Evolutionary conservation across 805 yeast genomes (phyloP).

Genomic region (Zygosaccharomyces pseudorouxii): DNA sequence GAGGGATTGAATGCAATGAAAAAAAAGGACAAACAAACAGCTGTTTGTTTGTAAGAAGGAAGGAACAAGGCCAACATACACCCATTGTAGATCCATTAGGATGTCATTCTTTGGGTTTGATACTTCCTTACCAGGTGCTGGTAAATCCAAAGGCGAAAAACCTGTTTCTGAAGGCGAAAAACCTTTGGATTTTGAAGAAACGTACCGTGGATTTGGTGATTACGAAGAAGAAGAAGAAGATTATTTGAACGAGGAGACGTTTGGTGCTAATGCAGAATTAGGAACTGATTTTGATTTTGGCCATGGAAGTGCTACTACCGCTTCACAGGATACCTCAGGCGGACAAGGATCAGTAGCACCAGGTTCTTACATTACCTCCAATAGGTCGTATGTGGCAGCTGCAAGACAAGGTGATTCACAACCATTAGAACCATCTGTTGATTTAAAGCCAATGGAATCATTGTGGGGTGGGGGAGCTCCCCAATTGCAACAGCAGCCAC

Average conservation of each 20-base stretch:
- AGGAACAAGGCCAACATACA: neutral
- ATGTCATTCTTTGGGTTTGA: slow-evolving; percentile 39
- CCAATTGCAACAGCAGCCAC: slow-evolving; percentile 12
- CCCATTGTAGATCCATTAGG: neutral
- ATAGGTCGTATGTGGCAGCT: slow-evolving; percentile 28
- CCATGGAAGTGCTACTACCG: slow-evolving; percentile 17
- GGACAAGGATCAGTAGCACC: slow-evolving; percentile 34
- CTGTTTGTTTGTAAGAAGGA: no score
- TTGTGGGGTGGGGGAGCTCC: slow-evolving; percentile 48
- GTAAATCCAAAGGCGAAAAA: slow-evolving; percentile 5
- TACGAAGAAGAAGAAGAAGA: slow-evolving; percentile 70
- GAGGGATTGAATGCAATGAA: neutral
- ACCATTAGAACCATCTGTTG: slow-evolving; percentile 24
- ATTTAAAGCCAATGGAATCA: slow-evolving; percentile 65
- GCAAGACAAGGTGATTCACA: slow-evolving; percentile 34
- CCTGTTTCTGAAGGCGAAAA: slow-evolving; percentile 14
- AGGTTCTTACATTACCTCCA: slow-evolving; percentile 36
- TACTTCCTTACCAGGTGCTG: slow-evolving; percentile 16
- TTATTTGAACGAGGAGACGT: slow-evolving; percentile 34
- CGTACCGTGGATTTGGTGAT: slow-evolving; percentile 77
- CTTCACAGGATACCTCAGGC: slow-evolving; percentile 3
- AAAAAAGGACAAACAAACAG: neutral
- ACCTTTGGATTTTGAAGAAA: slow-evolving; percentile 73
- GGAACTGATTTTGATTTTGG: slow-evolving; percentile 38
- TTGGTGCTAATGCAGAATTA: slow-evolving; percentile 31